Base-by-base conservation (phyloP, 257 asterid genomes). In the Vinca minor region DNA sequence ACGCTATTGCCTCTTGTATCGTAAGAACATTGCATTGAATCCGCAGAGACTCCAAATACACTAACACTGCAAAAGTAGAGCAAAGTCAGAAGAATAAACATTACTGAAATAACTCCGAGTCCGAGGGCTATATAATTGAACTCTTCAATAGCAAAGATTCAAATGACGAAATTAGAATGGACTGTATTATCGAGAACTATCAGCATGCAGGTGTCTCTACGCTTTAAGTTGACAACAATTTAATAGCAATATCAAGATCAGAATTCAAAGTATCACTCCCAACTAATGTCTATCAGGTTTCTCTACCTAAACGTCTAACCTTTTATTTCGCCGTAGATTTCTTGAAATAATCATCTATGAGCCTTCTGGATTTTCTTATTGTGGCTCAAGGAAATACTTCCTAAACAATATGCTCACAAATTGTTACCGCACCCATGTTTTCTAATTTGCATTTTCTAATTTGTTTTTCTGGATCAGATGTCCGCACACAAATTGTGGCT, bases 41-140 rank as follows among this genome's bases (percentile, higher is more conserved):
- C 96, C 4, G 97, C 91, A 2, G 99, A 93, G 65, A 93, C 97
- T 2, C 99, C 99, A 39, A 93, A 93, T 57, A 93, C 99, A 66
- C 94, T 93, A 7, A 85, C 82, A 66, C 99, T 93, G 82, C 78
- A 76, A 38, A 63, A 44, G 71, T 48, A 60, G 9, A 57, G 49
- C 42, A 68, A 63, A 61, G 34, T 67, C 18, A 66, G 71, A 46
- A 21, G 12, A 17, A n/a, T 38, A 18, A 5, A 61, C 15, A 21
- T 13, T 25, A 53, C 36, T 9, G 25, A 28, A 17, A 39, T 9
- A 21, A 65, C 0, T n/a, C n/a, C 26, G 20, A 10, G 26, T n/a
- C 47, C 10, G 42, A 35, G 50, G 4, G 23, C 59, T 5, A 7
- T 52, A 50, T 7, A 38, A 53, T 53, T 26, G 36, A 53, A 53